Base-by-base conservation (phyloP, 805 yeast species). In the Saturnispora diversa region DNA sequence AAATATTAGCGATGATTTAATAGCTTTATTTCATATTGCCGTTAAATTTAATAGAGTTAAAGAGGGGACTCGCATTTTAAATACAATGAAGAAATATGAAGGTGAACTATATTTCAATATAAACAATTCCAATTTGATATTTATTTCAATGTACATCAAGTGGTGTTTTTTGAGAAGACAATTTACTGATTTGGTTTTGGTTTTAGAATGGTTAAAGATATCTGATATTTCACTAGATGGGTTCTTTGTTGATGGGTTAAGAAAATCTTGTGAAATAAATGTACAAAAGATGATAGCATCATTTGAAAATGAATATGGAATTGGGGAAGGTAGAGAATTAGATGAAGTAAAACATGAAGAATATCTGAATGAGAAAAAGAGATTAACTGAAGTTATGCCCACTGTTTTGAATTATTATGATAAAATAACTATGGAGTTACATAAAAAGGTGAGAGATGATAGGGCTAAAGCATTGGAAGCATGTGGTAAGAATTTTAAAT, bases 391-490 rank as follows among this genome's bases (percentile, higher is more conserved):
- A 9, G 23, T 53, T 21, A 40, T 46, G 23, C 43, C 39, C 13
- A 40, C 44, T 33, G 32, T 53, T 10, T 21, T 39, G n/a, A 42
- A 35, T 11, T 54, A 52, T 35, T 44, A 43, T 21, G 45, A 45
- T n/a, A 13, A 31, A 3, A 35, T 45, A 5, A 36, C 50, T 5
- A 37, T 42, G 21, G 39, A 44, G 15, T 26, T 50, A 26, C 39
- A 38, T 10, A 17, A 21, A 10, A 39, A 29, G 8, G 32, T 44
- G 23, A 19, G 29, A 16, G 23, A 10, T 5, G 39, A 48, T 2
- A 42, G 40, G 13, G 29, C 29, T 5, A 10, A 26, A 22, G 43
- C 43, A 10, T 24, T 47, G 13, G 20, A 24, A 2, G 50, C 44
- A 6, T 40, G 48, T 17, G 47, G 43, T 10, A 9, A 24, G 1